These are phyloP conservation scores for Violaceomyces palustris DNA, from an alignment of 1,284 basidiomycete genomes.

Conservation along the genomic window DNA sequence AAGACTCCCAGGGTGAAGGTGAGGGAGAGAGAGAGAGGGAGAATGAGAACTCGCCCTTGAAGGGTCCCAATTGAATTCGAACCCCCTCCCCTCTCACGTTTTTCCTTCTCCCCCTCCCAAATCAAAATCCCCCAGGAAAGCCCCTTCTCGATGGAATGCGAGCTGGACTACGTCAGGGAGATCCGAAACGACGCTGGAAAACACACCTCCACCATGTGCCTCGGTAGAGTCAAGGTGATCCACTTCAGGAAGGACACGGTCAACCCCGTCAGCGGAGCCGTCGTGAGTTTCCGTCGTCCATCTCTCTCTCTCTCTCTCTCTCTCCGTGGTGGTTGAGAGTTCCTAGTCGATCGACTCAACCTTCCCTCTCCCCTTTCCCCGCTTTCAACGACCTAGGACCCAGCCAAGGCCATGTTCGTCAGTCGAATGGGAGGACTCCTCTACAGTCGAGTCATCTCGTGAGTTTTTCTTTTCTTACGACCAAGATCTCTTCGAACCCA, in stretches of 20 bases:
- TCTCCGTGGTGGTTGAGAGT: too few species aligned
- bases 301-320: too few species aligned
- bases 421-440: constrained; percentile 34
- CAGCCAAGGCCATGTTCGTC: constrained; percentile 28
- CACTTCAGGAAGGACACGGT: constrained; percentile 39
- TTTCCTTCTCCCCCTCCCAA: background rate
- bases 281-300: too few species aligned
- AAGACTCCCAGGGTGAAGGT: constrained; percentile 32
- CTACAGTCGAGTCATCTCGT: constrained; percentile 15
- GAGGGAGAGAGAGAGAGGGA: too few species aligned
- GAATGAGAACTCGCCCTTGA: too few species aligned
- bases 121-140: constrained; percentile 32
- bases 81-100: background rate
- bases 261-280: constrained; percentile 19
- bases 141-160: constrained; percentile 41
- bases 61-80: background rate
- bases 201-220: constrained; percentile 35
- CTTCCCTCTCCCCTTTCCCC: too few species aligned
- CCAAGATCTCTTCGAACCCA: too few species aligned
- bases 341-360: too few species aligned
- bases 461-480: background rate
- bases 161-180: constrained; percentile 27
- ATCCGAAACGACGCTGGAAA: constrained; percentile 27
- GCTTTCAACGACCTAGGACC: constrained; percentile 7
- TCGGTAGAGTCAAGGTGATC: constrained; percentile 29